A percentile compares a stretch with the other conserved stretches of the same genome.
Conservation (phyloP, 1,284 basidiomycete species). For the Melanopsichium pennsylvanicum region DNA sequence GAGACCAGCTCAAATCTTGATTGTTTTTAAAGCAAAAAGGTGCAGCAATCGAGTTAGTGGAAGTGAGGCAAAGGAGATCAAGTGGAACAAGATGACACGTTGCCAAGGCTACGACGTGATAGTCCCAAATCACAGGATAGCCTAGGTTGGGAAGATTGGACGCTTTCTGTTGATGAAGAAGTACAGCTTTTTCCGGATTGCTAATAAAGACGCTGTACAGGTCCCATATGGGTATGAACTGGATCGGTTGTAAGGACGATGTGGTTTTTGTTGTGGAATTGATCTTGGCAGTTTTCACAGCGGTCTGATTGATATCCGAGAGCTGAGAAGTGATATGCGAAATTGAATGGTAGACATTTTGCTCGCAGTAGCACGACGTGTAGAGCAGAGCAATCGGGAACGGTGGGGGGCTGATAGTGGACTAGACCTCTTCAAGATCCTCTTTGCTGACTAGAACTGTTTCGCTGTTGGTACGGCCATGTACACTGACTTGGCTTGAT, state of each 20-base stretch:
- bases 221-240: slow-evolving; percentile 31
- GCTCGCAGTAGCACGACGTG: slow-evolving; percentile 52
- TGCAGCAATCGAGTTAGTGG: not conserved
- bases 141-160: slow-evolving; percentile 16
- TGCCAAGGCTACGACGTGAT: slow-evolving; percentile 45
- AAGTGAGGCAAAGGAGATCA: not conserved
- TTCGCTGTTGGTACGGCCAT: no score
- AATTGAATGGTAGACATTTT: slow-evolving; percentile 47
- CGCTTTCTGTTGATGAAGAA: slow-evolving; percentile 45
- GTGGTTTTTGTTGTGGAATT: not conserved
- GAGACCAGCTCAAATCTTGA: not conserved
- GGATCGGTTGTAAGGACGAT: not conserved
- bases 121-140: slow-evolving; percentile 54
- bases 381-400: slow-evolving; percentile 16
- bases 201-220: slow-evolving; percentile 42
- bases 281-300: slow-evolving; percentile 3
- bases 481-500: slow-evolving; percentile 1
- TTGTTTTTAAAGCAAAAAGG: not conserved
- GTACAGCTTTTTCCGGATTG: slow-evolving; percentile 27
- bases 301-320: slow-evolving; percentile 1
- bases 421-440: slow-evolving; percentile 8
- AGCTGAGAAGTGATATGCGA: not conserved
- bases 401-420: slow-evolving; percentile 8
- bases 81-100: slow-evolving; percentile 21
- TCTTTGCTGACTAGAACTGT: no score